Evolutionary conservation across 1,139 yeast species (phyloP), one percentile per base, ranked within the genome.

Genomic region (Zygosaccharomyces pseudobailii): DNA sequence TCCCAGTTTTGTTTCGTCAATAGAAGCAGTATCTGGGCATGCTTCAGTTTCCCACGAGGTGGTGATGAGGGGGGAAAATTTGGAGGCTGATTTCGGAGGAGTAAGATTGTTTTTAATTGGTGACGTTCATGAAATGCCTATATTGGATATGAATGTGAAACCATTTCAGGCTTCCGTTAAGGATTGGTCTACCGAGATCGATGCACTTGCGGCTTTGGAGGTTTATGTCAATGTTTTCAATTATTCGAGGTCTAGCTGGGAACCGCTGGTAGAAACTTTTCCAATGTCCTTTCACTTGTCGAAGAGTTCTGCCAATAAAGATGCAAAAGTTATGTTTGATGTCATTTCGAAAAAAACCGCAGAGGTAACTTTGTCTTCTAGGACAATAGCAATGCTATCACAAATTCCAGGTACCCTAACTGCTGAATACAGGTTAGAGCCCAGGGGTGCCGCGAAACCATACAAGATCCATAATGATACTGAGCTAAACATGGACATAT

Each of bases 231-330:
- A 90, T 64, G 81, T 90, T 22, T 92, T 85, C 72, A 92, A 92
- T 64, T 90, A 90, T 62, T 80, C 97, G 0, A 81, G 88, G 55
- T 89, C 97, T 0, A 80, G 94, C 0, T 94, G 99, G 99, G 98
- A 94, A 58, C 97, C 98, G 0, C 71, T 94, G 40, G 66, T 92
- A 42, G 98, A 94, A 58, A 83, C 92, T 0, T 87, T 96, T 87
- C 85, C 90, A 8, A 71, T 92, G 45, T 82, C 89, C 0, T 66
- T 89, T 17, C 89, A 87, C 63, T 80, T 86, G 2, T 73, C 86
- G 0, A 78, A 75, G 52, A 66, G 70, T 0, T 52, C 63, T 3
- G 41, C 34, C 32, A 69, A 70, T 3, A 55, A 56, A 39, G 55
- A 67, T 6, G 76, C 80, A 0, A 74, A 76, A 8, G 66, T 75